These are phyloP conservation scores for Lyophyllum shimeji DNA, from an alignment of 768 basidiomycete species.

Conservation along the genomic window DNA sequence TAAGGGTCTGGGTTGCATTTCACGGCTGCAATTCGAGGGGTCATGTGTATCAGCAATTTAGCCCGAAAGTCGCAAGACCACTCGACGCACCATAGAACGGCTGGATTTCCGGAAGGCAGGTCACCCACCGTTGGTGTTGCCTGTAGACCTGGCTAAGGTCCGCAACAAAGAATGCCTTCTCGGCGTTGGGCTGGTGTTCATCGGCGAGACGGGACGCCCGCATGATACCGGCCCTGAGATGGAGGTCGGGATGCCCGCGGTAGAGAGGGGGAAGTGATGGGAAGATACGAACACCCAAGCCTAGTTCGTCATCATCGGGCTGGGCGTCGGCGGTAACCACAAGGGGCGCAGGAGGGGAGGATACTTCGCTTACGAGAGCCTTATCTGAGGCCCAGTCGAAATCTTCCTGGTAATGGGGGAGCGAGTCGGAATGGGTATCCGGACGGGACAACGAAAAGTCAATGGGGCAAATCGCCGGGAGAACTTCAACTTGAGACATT, in stretches of 20 bases:
- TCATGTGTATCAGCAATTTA: not conserved
- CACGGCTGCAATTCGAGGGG: slow-evolving; percentile 61
- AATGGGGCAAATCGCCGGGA: slow-evolving; percentile 34
- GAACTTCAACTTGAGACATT: slow-evolving; percentile 62
- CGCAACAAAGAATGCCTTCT: slow-evolving; percentile 95
- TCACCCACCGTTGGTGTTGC: slow-evolving; percentile 83
- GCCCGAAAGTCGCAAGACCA: no score
- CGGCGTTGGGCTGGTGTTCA: slow-evolving; percentile 67
- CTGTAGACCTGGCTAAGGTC: slow-evolving; percentile 87
- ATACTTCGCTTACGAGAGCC: slow-evolving; percentile 31
- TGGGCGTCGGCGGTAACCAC: slow-evolving; percentile 40
- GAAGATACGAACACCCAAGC: slow-evolving; percentile 48
- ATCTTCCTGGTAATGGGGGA: slow-evolving; percentile 23
- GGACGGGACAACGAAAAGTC: slow-evolving; percentile 29
- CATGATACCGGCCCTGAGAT: slow-evolving; percentile 78
- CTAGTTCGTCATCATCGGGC: slow-evolving; percentile 18
- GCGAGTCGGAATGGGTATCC: slow-evolving; percentile 16
- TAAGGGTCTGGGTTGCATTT: slow-evolving; percentile 99
- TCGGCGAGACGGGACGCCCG: slow-evolving; percentile 52
- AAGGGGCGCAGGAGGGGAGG: slow-evolving; percentile 67
- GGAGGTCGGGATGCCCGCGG: slow-evolving; percentile 69
- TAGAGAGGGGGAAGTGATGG: slow-evolving; percentile 65
- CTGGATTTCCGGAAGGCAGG: slow-evolving; percentile 78
- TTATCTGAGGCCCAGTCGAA: slow-evolving; percentile 51
- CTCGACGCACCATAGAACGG: slow-evolving; percentile 83